Base-by-base conservation (phyloP, 2,329 filamentous ascomycete species). In the Cercospora zeae-maydis region DNA sequence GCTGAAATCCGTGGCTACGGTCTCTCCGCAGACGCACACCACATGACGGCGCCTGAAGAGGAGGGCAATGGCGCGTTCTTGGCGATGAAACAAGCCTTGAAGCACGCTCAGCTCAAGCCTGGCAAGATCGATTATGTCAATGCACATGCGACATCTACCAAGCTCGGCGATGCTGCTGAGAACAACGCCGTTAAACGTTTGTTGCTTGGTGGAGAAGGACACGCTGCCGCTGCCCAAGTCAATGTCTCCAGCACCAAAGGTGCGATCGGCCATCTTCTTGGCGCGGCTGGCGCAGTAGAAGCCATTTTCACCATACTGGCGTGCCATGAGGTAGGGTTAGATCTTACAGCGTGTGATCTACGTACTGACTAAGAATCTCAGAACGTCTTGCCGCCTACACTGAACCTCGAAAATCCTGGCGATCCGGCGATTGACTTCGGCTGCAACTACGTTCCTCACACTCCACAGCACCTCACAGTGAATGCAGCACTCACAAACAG, bases 241-340 rank as follows among this genome's bases (percentile, higher is more conserved):
- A 92, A 92, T 49, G 84, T 97, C 19, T 96, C 93, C 75, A 93
- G 95, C 76, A 96, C 93, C 0, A 99, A 99, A 75, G 93, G 93
- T 6, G 92, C 95, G 2, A 83, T 96, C 57, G 95, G 95, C 0
- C 95, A 99, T 81, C 79, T 99, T 5, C 82, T 99, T 4, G 95
- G 95, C 13, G 95, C 93, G 37, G 90, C 95, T 1, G 95, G 95
- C 3, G 92, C 93, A 4, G 84, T 97, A 10, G 95, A 99, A 76
- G 90, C 93, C 1, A 80, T 97, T 2, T 96, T 97, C 74, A 86
- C 90, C 1, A 83, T 96, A 21, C 79, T 97, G 63, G 87, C 92
- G 8, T 85, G 98, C 45, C 78, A 87, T 55, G 82, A 96, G 78
- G 93, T 96, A 75, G 77, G 3, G 86, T 3, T 36, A 14, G 0